phyloP scores from a whole-genome alignment of 2,329 filamentous ascomycete species.

The Pyricularia pennisetigena region DNA sequence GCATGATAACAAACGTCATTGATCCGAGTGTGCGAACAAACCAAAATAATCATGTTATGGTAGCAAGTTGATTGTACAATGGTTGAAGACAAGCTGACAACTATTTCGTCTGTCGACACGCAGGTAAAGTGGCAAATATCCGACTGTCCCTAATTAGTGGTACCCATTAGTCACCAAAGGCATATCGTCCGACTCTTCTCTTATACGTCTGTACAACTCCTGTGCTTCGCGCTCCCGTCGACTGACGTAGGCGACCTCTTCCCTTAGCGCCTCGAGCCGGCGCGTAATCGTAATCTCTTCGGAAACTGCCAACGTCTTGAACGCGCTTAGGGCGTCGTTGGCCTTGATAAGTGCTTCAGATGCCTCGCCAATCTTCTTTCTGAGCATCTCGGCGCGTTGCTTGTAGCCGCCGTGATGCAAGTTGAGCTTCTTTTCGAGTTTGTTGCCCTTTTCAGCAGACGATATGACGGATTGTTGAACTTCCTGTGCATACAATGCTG shows the following conservation, averaged over 20 bases:
- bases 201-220: slow-evolving; percentile 67
- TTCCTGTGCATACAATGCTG: slow-evolving; percentile 30
- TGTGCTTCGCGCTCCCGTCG: slow-evolving; percentile 83
- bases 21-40: neutral
- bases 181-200: slow-evolving; percentile 66
- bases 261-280: slow-evolving; percentile 63
- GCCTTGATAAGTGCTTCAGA: slow-evolving; percentile 66
- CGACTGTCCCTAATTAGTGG: slow-evolving; percentile 16
- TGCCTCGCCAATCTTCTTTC: slow-evolving; percentile 69
- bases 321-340: slow-evolving; percentile 59
- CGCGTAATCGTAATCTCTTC: slow-evolving; percentile 69
- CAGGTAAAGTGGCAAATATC: neutral
- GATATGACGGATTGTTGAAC: slow-evolving; percentile 65
- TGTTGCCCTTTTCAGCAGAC: slow-evolving; percentile 71
- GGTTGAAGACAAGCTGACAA: neutral
- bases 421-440: slow-evolving; percentile 86
- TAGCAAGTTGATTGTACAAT: neutral
- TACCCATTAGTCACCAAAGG: slow-evolving; percentile 24
- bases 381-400: slow-evolving; percentile 70
- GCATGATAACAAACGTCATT: no score
- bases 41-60: neutral
- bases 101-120: neutral
- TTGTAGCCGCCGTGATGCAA: slow-evolving; percentile 86
- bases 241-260: slow-evolving; percentile 75
- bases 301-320: slow-evolving; percentile 64